Conservation (phyloP, 2,329 filamentous ascomycete genomes). For the Stachybotrys echinatus region DNA sequence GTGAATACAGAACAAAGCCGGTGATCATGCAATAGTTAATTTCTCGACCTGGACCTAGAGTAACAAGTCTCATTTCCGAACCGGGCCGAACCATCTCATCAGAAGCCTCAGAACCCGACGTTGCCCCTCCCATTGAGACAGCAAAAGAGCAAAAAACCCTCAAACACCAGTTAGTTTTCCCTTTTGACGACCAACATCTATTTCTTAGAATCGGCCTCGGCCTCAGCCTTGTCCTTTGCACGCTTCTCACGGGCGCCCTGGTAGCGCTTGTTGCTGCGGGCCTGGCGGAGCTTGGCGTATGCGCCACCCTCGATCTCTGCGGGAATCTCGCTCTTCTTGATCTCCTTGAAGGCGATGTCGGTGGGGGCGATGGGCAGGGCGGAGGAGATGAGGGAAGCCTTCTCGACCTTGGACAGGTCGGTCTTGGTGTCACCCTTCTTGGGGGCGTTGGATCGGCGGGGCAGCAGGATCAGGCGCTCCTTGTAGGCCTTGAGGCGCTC, state of each 20-base stretch:
- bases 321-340: conserved; percentile 79
- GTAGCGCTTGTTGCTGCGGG: conserved; percentile 77
- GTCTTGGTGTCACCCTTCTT: conserved; percentile 92
- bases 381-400: conserved; percentile 39
- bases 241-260: conserved; percentile 89
- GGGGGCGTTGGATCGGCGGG: conserved; percentile 86
- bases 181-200: conserved; percentile 44
- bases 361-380: conserved; percentile 69
- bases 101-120: conserved; percentile 28
- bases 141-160: conserved; percentile 36
- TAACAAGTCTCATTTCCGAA: conserved; percentile 27
- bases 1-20: conserved; percentile 26
- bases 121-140: conserved; percentile 31
- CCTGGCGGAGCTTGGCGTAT: conserved; percentile 78
- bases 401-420: conserved; percentile 64
- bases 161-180: conserved; percentile 31
- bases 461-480: conserved; percentile 94
- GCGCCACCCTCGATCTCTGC: conserved; percentile 74
- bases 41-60: conserved; percentile 36
- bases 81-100: conserved; percentile 26
- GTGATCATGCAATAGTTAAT: conserved; percentile 35
- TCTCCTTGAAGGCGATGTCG: conserved; percentile 61
- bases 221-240: conserved; percentile 79
- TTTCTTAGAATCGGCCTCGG: conserved; percentile 74
- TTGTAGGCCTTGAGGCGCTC: conserved; percentile 97